Conservation (phyloP, 2,329 filamentous ascomycete species). For the Aspergillus ustus region DNA sequence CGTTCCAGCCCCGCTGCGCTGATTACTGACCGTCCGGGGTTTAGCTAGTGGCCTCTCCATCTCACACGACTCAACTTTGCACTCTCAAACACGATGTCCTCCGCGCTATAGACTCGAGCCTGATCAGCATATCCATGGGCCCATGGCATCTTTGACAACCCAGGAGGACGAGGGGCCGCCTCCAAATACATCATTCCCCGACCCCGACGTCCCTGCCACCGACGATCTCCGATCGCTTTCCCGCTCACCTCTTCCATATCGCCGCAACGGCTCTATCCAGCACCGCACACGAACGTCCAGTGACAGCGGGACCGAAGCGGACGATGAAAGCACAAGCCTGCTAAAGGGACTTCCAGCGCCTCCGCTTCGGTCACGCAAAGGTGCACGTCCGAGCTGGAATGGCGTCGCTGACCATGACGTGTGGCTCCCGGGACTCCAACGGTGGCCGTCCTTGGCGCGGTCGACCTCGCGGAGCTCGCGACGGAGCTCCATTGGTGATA, state of each 20-base stretch:
- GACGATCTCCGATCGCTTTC: conserved; percentile 55
- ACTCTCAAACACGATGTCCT: conserved; percentile 35
- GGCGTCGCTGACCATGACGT: conserved; percentile 30
- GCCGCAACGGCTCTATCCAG: conserved; percentile 57
- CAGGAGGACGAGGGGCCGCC: conserved; percentile 35
- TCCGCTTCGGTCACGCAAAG: conserved; percentile 73
- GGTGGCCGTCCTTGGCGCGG: conserved; percentile 40
- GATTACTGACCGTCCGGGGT: conserved; percentile 6
- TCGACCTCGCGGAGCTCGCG: conserved; percentile 33
- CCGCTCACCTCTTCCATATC: conserved; percentile 71
- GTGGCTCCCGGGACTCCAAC: conserved; percentile 36
- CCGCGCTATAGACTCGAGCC: conserved; percentile 27
- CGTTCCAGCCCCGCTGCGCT: conserved; percentile 5
- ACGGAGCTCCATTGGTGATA: conserved; percentile 38
- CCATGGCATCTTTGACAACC: conserved; percentile 38
- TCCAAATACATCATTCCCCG: conserved; percentile 25
- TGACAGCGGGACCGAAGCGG: conserved; percentile 92
- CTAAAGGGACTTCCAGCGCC: conserved; percentile 84
- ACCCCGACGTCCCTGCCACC: conserved; percentile 23
- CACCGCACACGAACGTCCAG: conserved; percentile 66
- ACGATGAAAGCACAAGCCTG: conserved; percentile 80
- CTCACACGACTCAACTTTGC: conserved; percentile 14
- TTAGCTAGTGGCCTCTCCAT: conserved; percentile 14
- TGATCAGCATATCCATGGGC: conserved; percentile 31
- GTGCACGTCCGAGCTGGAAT: conserved; percentile 59